phyloP scores from a whole-genome alignment of 2,329 filamentous ascomycete species.

The Aspergillus carbonarius region DNA sequence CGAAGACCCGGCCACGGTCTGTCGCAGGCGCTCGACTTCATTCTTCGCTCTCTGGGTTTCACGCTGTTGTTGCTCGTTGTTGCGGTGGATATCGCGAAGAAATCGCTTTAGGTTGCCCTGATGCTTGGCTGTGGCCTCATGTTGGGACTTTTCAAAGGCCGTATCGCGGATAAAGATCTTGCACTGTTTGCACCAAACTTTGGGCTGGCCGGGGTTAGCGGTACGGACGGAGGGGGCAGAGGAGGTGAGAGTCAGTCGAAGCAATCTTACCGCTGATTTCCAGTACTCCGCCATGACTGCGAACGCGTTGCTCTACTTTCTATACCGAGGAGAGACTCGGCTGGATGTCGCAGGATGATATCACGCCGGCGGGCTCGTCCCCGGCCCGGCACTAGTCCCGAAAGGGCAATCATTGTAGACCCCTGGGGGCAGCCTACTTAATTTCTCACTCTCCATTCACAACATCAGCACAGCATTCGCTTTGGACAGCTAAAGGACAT shows the following conservation, averaged over 20 bases:
- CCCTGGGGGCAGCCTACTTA: too few relatives aligned
- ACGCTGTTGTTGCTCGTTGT: constrained; percentile 74
- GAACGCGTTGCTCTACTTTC: background rate
- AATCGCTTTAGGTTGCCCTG: constrained; percentile 85
- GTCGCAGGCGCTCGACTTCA: constrained; percentile 83
- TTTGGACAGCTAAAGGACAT: background rate
- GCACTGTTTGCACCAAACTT: constrained; percentile 99
- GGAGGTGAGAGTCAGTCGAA: too few relatives aligned
- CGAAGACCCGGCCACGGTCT: constrained; percentile 59
- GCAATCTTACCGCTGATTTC: background rate
- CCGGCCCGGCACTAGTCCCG: background rate
- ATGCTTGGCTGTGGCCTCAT: constrained; percentile 83
- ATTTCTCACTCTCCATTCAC: too few relatives aligned
- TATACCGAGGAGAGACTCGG: background rate
- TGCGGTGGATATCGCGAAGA: constrained; percentile 81
- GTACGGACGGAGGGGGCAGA: background rate
- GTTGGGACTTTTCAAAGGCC: constrained; percentile 81
- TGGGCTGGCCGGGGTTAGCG: constrained; percentile 56
- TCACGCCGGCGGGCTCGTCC: background rate
- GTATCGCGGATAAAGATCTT: constrained; percentile 87
- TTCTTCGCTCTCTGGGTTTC: constrained; percentile 79
- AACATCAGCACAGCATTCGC: too few relatives aligned
- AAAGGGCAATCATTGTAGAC: background rate
- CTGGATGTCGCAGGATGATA: background rate
- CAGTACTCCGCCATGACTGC: background rate